Conservation (phyloP, 345 rosid genomes). For the Excoecaria cochinchinensis region DNA sequence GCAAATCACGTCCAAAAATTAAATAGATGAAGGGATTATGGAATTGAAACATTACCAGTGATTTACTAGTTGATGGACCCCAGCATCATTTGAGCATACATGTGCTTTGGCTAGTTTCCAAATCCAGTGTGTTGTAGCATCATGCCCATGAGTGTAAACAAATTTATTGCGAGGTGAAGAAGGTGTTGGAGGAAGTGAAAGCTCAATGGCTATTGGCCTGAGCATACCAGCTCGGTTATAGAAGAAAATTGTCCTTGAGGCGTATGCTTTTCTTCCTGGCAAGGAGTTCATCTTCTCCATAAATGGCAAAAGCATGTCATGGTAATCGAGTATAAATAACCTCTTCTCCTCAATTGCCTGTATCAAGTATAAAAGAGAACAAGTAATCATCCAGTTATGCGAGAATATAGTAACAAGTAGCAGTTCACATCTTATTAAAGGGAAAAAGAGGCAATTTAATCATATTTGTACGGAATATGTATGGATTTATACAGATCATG, state of each 20-base stretch:
- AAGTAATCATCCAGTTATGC: no score
- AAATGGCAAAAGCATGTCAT: slow-evolving; percentile 84
- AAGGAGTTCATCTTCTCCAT: slow-evolving; percentile 67
- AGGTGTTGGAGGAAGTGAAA: slow-evolving; percentile 65
- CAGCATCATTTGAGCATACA: slow-evolving; percentile 83
- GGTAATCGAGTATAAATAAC: slow-evolving; percentile 78
- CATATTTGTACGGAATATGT: neutral
- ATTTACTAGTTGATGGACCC: slow-evolving; percentile 88
- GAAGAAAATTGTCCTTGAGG: slow-evolving; percentile 76
- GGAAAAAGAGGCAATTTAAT: neutral
- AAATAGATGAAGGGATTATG: neutral
- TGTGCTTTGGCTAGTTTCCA: slow-evolving; percentile 98
- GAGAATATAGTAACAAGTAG: no score
- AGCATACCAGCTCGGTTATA: slow-evolving; percentile 42
- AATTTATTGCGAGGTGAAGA: slow-evolving; percentile 50
- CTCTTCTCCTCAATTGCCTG: slow-evolving; percentile 87
- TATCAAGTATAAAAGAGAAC: slow-evolving; percentile 11
- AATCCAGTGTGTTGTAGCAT: slow-evolving; percentile 81
- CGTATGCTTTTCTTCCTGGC: slow-evolving; percentile 73
- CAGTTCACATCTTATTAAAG: no score
- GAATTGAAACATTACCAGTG: slow-evolving; percentile 60
- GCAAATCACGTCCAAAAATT: neutral
- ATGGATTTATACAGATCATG: neutral
- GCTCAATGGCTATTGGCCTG: slow-evolving; percentile 83
- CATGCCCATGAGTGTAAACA: slow-evolving; percentile 71